Evolutionary conservation across 169 alveolate genomes (phyloP).

Genomic region (Plasmodium knowlesi): DNA sequence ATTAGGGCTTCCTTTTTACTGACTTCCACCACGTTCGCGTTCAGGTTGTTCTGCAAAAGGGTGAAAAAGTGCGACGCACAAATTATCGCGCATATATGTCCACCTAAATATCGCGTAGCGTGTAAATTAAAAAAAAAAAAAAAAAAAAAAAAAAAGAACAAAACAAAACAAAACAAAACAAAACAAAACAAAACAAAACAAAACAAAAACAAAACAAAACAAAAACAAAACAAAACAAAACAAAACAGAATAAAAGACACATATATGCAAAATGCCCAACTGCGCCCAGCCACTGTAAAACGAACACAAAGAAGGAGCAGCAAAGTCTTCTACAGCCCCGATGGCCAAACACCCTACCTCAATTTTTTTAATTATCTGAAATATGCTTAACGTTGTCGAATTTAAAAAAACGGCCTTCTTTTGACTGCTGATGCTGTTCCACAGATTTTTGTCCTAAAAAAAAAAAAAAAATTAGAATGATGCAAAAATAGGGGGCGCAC

Average conservation of each 20-base stretch:
- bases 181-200: not conserved
- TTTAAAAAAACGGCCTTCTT: conserved; percentile 62
- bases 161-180: not conserved
- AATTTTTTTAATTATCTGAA: conserved; percentile 51
- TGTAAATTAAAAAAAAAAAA: conserved; percentile 6
- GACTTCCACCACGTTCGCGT: conserved; percentile 58
- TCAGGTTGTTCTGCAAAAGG: conserved; percentile 26
- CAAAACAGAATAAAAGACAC: not conserved
- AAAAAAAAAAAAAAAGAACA: not conserved
- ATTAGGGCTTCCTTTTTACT: conserved; percentile 45
- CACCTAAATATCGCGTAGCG: not conserved
- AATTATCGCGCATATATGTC: too few species aligned
- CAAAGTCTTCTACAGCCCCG: not conserved
- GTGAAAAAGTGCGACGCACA: not conserved
- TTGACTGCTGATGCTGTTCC: conserved; percentile 42
- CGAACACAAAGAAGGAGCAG: not conserved
- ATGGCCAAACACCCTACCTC: conserved; percentile 21
- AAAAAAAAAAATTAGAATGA: not conserved
- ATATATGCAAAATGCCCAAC: not conserved
- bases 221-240: too few species aligned
- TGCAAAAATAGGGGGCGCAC: not conserved
- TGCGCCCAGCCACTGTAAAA: not conserved
- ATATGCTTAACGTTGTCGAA: conserved; percentile 31
- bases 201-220: not conserved
- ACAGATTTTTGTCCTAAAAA: conserved; percentile 49